Conservation (phyloP, 2,329 filamentous ascomycete genomes). For the Penicillium psychrosexuale region DNA sequence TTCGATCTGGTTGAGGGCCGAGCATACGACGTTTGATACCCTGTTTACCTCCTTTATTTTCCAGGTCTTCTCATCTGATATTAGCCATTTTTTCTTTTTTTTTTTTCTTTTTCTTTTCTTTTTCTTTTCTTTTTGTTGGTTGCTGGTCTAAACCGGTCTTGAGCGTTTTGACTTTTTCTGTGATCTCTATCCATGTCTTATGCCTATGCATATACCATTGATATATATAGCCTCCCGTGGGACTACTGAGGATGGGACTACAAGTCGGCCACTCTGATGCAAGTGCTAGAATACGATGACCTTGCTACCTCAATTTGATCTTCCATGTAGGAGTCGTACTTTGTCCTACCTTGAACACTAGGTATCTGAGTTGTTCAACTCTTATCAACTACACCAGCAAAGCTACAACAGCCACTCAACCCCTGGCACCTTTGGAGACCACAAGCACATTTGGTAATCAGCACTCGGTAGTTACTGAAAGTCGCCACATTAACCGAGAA, state of each 20-base stretch:
- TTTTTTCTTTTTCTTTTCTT: neutral
- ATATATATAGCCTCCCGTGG: conserved; percentile 9
- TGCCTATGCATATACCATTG: conserved; percentile 11
- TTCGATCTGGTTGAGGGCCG: conserved; percentile 15
- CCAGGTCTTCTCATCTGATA: neutral
- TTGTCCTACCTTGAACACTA: neutral
- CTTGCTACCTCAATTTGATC: neutral
- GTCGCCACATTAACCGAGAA: neutral
- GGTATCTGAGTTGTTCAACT: neutral
- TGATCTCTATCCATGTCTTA: conserved; percentile 12
- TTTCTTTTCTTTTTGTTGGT: conserved; percentile 1
- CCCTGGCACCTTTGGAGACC: neutral
- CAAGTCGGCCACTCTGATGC: conserved; percentile 7
- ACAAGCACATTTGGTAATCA: too few species aligned
- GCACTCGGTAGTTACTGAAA: neutral
- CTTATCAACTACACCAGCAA: neutral
- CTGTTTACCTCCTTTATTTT: conserved; percentile 9
- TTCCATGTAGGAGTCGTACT: neutral
- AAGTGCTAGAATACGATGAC: conserved; percentile 15
- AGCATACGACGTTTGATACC: conserved; percentile 24
- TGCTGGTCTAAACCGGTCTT: conserved; percentile 1
- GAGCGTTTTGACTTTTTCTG: conserved; percentile 16
- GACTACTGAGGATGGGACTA: conserved; percentile 4
- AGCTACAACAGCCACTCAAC: neutral
- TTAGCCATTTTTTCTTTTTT: neutral